Evolutionary conservation across 1,284 basidiomycete species (phyloP).

Genomic region (Porogramme epimiltina): DNA sequence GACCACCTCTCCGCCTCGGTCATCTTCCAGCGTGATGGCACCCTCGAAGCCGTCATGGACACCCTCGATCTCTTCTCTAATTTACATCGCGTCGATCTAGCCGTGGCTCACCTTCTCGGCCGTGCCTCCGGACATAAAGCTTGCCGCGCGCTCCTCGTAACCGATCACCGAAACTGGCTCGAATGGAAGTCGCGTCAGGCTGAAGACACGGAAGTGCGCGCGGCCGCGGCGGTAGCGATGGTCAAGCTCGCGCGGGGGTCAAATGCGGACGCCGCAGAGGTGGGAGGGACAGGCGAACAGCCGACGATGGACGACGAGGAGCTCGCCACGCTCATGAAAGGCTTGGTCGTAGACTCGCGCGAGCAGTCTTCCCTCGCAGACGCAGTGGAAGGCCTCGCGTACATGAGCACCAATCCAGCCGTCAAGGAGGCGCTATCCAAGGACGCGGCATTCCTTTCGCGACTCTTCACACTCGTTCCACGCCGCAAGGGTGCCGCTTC

Average conservation of each 20-base stretch:
- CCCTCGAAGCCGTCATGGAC: slow-evolving; percentile 64
- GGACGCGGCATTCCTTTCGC: slow-evolving; percentile 57
- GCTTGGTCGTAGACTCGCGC: slow-evolving; percentile 48
- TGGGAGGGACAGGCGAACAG: slow-evolving; percentile 33
- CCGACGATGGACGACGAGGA: slow-evolving; percentile 42
- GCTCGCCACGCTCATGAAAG: slow-evolving; percentile 59
- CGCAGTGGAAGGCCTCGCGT: slow-evolving; percentile 82
- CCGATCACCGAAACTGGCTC: slow-evolving; percentile 64
- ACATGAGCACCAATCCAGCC: slow-evolving; percentile 68
- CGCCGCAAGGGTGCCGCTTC: slow-evolving; percentile 40
- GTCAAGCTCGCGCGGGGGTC: slow-evolving; percentile 74
- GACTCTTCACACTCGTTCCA: slow-evolving; percentile 64
- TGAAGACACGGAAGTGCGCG: slow-evolving; percentile 49
- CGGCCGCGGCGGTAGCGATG: slow-evolving; percentile 71
- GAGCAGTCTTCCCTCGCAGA: slow-evolving; percentile 50
- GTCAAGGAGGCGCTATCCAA: slow-evolving; percentile 68
- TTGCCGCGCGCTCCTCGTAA: slow-evolving; percentile 62
- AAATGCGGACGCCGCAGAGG: slow-evolving; percentile 45
- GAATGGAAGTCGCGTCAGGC: slow-evolving; percentile 53
- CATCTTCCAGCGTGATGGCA: slow-evolving; percentile 63
- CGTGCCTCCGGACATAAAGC: slow-evolving; percentile 74
- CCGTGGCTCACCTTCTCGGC: slow-evolving; percentile 70
- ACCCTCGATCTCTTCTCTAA: slow-evolving; percentile 63
- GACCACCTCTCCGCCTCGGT: slow-evolving; percentile 64
- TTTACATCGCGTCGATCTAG: slow-evolving; percentile 42